Percentiles rank a stretch among this genome's conserved stretches.
These are phyloP conservation scores for Lathyrus aphaca DNA, from an alignment of 306 rosid species.

Conservation along the genomic window DNA sequence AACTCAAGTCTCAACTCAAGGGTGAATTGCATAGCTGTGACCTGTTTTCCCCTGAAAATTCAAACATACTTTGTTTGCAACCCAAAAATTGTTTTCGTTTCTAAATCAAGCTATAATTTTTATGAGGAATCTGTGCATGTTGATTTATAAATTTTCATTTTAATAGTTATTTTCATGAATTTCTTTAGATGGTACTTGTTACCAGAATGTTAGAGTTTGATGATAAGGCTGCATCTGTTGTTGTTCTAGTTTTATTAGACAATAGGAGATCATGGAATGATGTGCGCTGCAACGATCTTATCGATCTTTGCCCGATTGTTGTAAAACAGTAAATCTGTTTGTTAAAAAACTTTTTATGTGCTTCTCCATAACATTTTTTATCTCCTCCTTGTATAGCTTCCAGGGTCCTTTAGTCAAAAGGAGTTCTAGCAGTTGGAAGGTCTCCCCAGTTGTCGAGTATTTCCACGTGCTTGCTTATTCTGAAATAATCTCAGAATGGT, in stretches of 20 bases:
- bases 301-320: constrained; percentile 14
- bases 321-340: constrained; percentile 21
- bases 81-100: not conserved
- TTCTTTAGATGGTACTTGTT: constrained; percentile 23
- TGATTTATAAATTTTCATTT: too few species aligned
- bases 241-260: constrained; percentile 12
- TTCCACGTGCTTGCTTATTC: constrained; percentile 83
- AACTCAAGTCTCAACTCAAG: constrained; percentile 25
- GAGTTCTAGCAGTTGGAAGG: constrained; percentile 53
- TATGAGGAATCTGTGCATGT: constrained; percentile 13
- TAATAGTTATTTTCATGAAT: not conserved
- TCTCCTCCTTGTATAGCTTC: constrained; percentile 53
- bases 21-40: constrained; percentile 27
- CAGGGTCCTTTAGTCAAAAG: constrained; percentile 64
- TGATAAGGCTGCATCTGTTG: not conserved
- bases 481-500: constrained; percentile 58
- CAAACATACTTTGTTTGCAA: constrained; percentile 20
- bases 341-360: constrained; percentile 12
- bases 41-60: constrained; percentile 4
- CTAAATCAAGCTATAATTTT: constrained; percentile 21
- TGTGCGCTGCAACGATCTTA: not conserved
- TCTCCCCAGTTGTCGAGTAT: constrained; percentile 65
- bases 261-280: constrained; percentile 3
- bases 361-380: constrained; percentile 32
- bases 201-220: constrained; percentile 24